Base-by-base conservation (phyloP, 23 red algal genomes). In the Porphyridium purpureum region DNA sequence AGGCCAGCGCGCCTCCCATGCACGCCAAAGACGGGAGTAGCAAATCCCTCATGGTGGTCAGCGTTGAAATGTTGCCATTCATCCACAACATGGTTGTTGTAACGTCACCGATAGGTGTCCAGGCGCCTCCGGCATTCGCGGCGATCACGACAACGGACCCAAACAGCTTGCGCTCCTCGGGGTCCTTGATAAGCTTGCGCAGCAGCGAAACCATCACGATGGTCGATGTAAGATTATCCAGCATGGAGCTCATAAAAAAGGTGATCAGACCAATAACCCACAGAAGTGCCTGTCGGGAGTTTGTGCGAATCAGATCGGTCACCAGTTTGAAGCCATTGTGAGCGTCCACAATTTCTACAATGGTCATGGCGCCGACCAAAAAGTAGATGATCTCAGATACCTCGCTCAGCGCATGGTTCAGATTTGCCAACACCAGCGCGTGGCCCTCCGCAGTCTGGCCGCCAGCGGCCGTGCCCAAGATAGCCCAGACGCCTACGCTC, bases 21-120 rank as follows among this genome's bases (percentile, higher is more conserved):
- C 72, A 82, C 24, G 75, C 70, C 44, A 98, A 60, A 20, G 79
- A 86, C 11, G 90, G 90, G 4, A 98, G 0, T 41, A 98, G 66
- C 49, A 98, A 67, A 32, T 72, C 71, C 7, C 24, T 47, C 47
- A 98, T 72, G 27, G 78, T 84, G 19, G 69, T 53, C 52, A 81
- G 34, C 17, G 74, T 67, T 22, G 90, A 66, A 33, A 98, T 86
- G 40, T 98, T 73, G 20, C 90, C 90, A n/a, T 75, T 66, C 15
- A 86, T 78, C 90, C 90, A 98, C 17, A 98, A 57, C 60, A 86
- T 82, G n/a, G 90, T 98, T 1, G 90, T 98, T 3, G 90, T 98
- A 26, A 98, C 90, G 47, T 98, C 90, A 6, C 90, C 90, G 41
- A 98, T 83, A 4, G 90, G 90, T 27, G 90, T 86, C 73, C 77